Evolutionary conservation across 306 rosid genomes (phyloP), one percentile per base, ranked within the genome.

Genomic region (Crataegus laevigata): DNA sequence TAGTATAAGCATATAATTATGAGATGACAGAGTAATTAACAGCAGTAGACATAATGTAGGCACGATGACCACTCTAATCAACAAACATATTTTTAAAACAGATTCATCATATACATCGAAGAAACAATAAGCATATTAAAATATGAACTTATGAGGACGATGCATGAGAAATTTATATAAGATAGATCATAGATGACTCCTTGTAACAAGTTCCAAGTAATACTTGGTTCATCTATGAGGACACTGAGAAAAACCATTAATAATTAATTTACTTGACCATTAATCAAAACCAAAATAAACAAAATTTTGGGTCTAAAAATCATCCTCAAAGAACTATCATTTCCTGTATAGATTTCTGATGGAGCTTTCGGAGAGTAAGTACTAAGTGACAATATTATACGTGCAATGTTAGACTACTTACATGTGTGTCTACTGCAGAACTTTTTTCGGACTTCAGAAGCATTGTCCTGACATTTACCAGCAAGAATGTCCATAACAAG

Each of bases 401-500:
- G 24, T 11, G 38, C 52, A 64, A 72, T 11, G 30, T 47, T 36
- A 62, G 24, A 69, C 72, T 30, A 85, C 96, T 88, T 86, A 92
- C 96, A 83, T 3, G 79, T 77, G 69, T 86, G 89, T 77, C 78
- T 85, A 55, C 66, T 67, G 36, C 75, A 82, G 74, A 90, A 89
- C 78, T 75, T 84, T 73, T 71, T 85, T 68, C 82, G 76, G 69
- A 75, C 79, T 82, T 87, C 91, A 55, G 89, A 83, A 59, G 77
- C 76, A 67, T 81, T 84, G 64, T 82, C 91, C 73, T 82, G 81
- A 60, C 81, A 77, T 71, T 88, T 87, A 78, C 94, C 94, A 5
- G 90, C 96, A 69, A 93, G 98, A 79, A 93, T 85, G 78, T 93
- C 98, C 98, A 93, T 90, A 66, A 93, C 85, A 79, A 93, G 88